Evolutionary conservation across 805 yeast genomes (phyloP).

Genomic region (Cyberlindnera xishuangbannaensis): DNA sequence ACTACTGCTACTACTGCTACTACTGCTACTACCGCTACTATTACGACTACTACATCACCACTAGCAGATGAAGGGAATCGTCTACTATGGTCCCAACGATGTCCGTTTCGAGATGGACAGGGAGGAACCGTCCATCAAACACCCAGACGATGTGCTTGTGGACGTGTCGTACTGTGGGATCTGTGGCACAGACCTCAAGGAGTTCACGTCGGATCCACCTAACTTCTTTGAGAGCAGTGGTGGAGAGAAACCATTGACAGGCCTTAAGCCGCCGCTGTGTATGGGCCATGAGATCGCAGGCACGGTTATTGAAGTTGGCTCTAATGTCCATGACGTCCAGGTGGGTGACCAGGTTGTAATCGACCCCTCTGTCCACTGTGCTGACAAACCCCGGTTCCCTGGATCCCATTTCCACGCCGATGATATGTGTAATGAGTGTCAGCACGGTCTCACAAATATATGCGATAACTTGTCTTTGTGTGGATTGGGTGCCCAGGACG

Average conservation of each 20-base stretch:
- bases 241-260: slow-evolving; percentile 33
- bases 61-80: slow-evolving; percentile 46
- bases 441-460: slow-evolving; percentile 44
- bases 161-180: slow-evolving; percentile 53
- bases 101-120: slow-evolving; percentile 34
- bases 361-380: slow-evolving; percentile 58
- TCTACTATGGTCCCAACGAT: slow-evolving; percentile 41
- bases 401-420: slow-evolving; percentile 25
- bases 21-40: too few relatives aligned
- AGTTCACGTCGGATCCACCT: slow-evolving; percentile 50
- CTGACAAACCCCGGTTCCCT: slow-evolving; percentile 38
- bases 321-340: slow-evolving; percentile 36
- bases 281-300: slow-evolving; percentile 56
- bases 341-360: slow-evolving; percentile 57
- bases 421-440: slow-evolving; percentile 42
- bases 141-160: slow-evolving; percentile 36
- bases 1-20: too few relatives aligned
- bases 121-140: slow-evolving; percentile 30
- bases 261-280: slow-evolving; percentile 36
- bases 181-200: slow-evolving; percentile 59
- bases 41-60: too few relatives aligned
- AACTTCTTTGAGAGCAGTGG: slow-evolving; percentile 45
- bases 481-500: slow-evolving; percentile 53
- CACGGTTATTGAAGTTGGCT: slow-evolving; percentile 39
- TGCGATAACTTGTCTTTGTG: slow-evolving; percentile 43